phyloP scores from a whole-genome alignment of 176 grass and related monocot genomes.

The Musa schizocarpa region DNA sequence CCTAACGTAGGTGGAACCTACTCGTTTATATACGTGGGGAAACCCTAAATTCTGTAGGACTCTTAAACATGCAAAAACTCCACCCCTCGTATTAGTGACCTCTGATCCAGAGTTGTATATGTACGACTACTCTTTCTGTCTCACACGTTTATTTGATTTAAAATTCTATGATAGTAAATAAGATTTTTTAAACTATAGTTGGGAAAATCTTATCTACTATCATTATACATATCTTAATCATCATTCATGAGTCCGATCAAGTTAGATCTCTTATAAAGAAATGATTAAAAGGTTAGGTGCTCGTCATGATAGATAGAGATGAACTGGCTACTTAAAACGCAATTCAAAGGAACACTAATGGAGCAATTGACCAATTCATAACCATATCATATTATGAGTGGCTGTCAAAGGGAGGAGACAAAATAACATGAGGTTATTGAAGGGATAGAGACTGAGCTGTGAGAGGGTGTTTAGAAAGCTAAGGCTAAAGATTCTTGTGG shows the following conservation, averaged over 20 bases:
- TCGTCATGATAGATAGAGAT: neutral
- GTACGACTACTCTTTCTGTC: too few species aligned
- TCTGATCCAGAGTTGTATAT: too few species aligned
- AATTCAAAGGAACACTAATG: neutral
- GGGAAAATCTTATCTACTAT: too few species aligned
- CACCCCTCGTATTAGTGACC: too few species aligned
- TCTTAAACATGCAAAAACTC: too few species aligned
- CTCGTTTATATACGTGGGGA: too few species aligned
- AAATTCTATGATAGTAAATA: too few species aligned
- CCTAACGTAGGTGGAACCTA: too few species aligned
- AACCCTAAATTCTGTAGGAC: too few species aligned
- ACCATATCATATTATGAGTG: neutral
- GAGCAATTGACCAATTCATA: neutral
- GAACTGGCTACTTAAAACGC: neutral
- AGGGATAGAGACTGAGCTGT: neutral
- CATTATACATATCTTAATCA: too few species aligned
- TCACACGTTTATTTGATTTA: too few species aligned
- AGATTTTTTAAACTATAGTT: too few species aligned
- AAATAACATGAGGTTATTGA: neutral
- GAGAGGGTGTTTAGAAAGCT: neutral
- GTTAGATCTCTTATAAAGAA: neutral
- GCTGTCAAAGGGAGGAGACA: neutral
- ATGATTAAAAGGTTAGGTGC: neutral
- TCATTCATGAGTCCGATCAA: neutral
- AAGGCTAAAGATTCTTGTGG: constrained; percentile 3